phyloP scores from a whole-genome alignment of 2,329 filamentous ascomycete species.

The Coleophoma eucalyptorum region DNA sequence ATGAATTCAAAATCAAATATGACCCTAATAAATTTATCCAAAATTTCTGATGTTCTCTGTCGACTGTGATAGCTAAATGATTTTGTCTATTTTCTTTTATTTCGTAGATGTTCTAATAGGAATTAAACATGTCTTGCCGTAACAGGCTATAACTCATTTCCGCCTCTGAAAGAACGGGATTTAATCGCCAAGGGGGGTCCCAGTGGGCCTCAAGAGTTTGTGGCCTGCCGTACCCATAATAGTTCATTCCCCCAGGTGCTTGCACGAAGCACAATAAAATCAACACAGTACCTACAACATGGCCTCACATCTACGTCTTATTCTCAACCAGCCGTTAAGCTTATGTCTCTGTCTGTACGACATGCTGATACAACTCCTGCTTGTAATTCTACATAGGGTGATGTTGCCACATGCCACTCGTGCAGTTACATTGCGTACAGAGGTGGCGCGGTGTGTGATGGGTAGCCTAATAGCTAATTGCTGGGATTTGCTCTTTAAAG shows the following conservation, averaged over 20 bases:
- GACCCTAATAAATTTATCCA: background rate
- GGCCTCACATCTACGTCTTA: background rate
- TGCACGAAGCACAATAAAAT: background rate
- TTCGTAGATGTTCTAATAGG: background rate
- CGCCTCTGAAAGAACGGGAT: background rate
- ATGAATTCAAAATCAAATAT: background rate
- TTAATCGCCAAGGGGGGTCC: background rate
- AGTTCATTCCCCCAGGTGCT: background rate
- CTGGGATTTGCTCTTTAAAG: slow-evolving; percentile 2
- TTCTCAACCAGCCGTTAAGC: background rate
- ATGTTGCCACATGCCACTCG: background rate
- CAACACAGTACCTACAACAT: slow-evolving; percentile 16
- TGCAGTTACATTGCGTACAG: background rate
- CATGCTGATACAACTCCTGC: background rate
- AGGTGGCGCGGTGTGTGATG: background rate
- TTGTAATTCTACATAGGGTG: background rate
- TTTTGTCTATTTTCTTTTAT: background rate
- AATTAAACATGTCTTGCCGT: background rate
- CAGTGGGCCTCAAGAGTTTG: too few relatives aligned
- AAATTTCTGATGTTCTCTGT: background rate
- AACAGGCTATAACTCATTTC: background rate
- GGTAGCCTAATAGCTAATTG: background rate
- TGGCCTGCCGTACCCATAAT: background rate
- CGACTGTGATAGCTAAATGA: background rate
- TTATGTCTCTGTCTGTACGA: background rate